Percentiles rank a stretch among this genome's conserved stretches.
phyloP scores from a whole-genome alignment of 2,329 filamentous ascomycete species.

The Elsinoe ampelina region DNA sequence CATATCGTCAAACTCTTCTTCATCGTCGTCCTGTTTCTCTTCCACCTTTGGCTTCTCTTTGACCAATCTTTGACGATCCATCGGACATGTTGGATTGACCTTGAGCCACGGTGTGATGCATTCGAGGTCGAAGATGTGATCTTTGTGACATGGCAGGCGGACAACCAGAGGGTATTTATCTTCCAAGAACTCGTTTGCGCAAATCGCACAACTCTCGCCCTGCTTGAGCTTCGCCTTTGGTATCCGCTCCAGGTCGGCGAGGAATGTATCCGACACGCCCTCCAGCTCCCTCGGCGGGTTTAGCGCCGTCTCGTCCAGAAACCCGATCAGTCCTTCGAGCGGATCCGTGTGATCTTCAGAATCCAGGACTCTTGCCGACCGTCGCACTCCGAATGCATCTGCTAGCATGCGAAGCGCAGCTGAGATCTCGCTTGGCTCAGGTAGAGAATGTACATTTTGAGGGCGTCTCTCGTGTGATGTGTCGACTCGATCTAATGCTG shows the following conservation, averaged over 20 bases:
- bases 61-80: constrained; percentile 50
- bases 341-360: constrained; percentile 20
- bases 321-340: constrained; percentile 40
- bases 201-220: constrained; percentile 50
- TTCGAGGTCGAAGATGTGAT: constrained; percentile 55
- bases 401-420: constrained; percentile 52
- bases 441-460: constrained; percentile 49
- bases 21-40: constrained; percentile 41
- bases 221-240: constrained; percentile 46
- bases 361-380: constrained; percentile 11
- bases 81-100: constrained; percentile 53
- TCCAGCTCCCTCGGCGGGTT: constrained; percentile 51
- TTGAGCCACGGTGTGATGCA: constrained; percentile 57
- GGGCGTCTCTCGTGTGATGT: constrained; percentile 42
- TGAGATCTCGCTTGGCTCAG: constrained; percentile 51
- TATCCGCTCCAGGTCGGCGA: constrained; percentile 51
- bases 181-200: constrained; percentile 52
- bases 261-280: constrained; percentile 52
- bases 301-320: constrained; percentile 47
- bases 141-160: constrained; percentile 50
- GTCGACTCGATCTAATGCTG: constrained; percentile 49
- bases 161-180: constrained; percentile 56
- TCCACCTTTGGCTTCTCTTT: constrained; percentile 28
- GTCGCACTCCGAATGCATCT: constrained; percentile 40
- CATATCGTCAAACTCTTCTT: constrained; percentile 45